Evolutionary conservation across 352 stramenopile genomes (phyloP).

Genomic region (Globisporangium polare): DNA sequence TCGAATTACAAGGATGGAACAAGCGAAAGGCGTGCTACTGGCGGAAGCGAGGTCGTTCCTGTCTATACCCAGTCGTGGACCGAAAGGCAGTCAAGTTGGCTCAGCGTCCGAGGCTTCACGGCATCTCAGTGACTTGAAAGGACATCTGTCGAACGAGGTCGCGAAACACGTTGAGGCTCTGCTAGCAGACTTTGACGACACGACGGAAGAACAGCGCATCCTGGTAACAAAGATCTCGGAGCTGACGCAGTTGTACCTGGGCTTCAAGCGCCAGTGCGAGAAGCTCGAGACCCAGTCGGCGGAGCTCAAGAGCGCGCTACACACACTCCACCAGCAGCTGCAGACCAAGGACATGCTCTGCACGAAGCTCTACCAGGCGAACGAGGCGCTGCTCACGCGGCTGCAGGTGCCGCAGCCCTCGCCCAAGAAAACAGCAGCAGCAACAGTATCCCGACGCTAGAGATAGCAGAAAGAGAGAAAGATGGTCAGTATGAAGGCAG

Average conservation of each 20-base stretch:
- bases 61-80: constrained; percentile 8
- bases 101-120: constrained; percentile 8
- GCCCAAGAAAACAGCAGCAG: background rate
- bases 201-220: constrained; percentile 49
- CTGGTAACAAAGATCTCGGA: constrained; percentile 58
- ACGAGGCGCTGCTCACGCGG: constrained; percentile 50
- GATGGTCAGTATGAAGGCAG: background rate
- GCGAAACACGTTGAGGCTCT: constrained; percentile 43
- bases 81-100: background rate
- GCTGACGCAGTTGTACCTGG: constrained; percentile 51
- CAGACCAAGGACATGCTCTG: constrained; percentile 48
- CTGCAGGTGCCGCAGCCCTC: constrained; percentile 20
- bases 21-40: constrained; percentile 37
- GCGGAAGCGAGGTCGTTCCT: constrained; percentile 43
- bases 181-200: constrained; percentile 52
- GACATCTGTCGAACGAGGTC: constrained; percentile 45
- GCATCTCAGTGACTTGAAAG: constrained; percentile 35
- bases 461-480: background rate
- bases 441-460: background rate
- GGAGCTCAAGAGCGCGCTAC: constrained; percentile 29
- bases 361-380: constrained; percentile 61
- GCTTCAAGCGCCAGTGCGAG: constrained; percentile 46
- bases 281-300: constrained; percentile 31
- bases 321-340: constrained; percentile 36
- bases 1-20: constrained; percentile 36